Evolutionary conservation across 257 asterid genomes (phyloP).

Genomic region (Parsonsia alboflavescens): DNA sequence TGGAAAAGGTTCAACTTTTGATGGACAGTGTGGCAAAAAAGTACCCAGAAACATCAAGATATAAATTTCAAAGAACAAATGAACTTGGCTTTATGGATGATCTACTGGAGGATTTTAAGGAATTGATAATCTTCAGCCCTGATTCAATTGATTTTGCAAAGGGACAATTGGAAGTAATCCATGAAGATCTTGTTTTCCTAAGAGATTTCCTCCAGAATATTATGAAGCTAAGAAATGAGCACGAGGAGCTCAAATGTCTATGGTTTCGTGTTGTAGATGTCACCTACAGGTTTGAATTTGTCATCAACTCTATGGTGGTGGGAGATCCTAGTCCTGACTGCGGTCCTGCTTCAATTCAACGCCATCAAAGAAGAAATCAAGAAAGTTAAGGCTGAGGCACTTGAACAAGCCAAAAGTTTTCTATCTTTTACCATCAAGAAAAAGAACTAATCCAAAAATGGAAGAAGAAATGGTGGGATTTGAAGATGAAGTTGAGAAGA

Average conservation of each 20-base stretch:
- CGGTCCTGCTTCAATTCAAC: neutral
- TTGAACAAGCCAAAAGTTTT: neutral
- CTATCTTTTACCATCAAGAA: neutral
- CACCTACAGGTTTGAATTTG: neutral
- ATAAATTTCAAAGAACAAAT: neutral
- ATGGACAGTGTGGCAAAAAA: too few species aligned
- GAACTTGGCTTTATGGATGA: conserved; percentile 6
- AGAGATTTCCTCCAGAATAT: neutral
- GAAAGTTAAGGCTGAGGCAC: neutral
- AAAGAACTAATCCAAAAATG: neutral
- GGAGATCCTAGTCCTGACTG: neutral
- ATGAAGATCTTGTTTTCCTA: neutral
- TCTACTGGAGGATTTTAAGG: conserved; percentile 4
- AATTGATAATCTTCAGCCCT: neutral
- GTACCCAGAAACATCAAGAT: neutral
- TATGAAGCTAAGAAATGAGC: neutral
- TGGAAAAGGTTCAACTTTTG: neutral
- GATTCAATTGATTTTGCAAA: too few species aligned
- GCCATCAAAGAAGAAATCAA: neutral
- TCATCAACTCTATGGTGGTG: neutral
- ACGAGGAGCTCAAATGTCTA: neutral
- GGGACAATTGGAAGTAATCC: neutral
- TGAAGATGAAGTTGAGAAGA: neutral
- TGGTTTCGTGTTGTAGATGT: neutral
- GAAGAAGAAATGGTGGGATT: neutral